Base-by-base conservation (phyloP, 192 early-diverging fungal genomes). In the Coemansia sp. region DNA sequence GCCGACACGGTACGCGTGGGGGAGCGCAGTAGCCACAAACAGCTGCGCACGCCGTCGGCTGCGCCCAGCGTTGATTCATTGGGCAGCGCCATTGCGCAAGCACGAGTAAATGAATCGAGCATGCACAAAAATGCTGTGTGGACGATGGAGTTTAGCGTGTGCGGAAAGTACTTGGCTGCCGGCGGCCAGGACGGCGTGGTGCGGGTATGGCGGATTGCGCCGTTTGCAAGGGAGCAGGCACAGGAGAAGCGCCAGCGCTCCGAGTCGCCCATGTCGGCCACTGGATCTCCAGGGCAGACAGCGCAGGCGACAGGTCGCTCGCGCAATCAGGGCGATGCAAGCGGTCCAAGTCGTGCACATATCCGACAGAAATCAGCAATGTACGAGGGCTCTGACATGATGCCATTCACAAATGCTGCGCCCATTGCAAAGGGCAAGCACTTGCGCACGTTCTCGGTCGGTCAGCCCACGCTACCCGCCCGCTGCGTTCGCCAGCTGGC, bases 181-280 rank as follows among this genome's bases (percentile, higher is more conserved):
- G 93, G 88, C 62, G 89, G 92, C n/a, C 89, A 93, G 65, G 86
- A 88, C 73, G 84, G 83, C 58, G 62, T 88, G 22, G 67, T 94
- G 27, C 67, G 86, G 27, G 81, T 93, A 3, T 94, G 92, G 92
- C 69, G 74, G 39, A 45, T 85, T 26, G 63, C 58, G 22, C 68
- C 71, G 16, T 71, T 73, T 69, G 66, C 80, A 6, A 69, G 69
- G 3, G 73, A 75, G 54, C 73, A 81, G 69, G 76, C 45, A 20
- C 45, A 43, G 56, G 58, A 66, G 13, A 66, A 69, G 50, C 56
- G 57, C 50, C 8, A 69, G 50, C 56, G 57, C 50, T 16, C 38
- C 45, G 59, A 38, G 35, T 65, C 52, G 54, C 65, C 54, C 16
- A 45, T 54, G 11, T 43, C 59, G 19, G 45, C 27, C 52, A 63